Conservation (phyloP, 2,329 filamentous ascomycete genomes). For the Didymosphaeria variabile region DNA sequence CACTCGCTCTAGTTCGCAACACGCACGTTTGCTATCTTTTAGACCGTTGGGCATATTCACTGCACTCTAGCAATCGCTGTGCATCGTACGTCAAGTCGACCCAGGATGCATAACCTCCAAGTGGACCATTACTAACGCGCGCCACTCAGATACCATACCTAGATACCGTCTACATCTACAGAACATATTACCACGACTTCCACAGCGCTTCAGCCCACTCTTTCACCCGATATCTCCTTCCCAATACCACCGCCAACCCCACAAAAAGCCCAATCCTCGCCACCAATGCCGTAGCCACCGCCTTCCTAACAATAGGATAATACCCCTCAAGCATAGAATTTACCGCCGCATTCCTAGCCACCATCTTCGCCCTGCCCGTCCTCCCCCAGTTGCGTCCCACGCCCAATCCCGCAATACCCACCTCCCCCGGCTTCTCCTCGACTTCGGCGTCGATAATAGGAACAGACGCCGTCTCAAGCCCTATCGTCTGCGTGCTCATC, state of each 20-base stretch:
- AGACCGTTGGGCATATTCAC: not conserved
- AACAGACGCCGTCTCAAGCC: conserved; percentile 33
- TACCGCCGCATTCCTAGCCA: conserved; percentile 52
- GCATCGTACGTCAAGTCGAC: not conserved
- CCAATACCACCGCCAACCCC: conserved; percentile 31
- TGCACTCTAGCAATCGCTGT: not conserved
- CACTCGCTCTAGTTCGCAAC: not conserved
- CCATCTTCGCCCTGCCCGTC: conserved; percentile 47
- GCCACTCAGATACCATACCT: not conserved
- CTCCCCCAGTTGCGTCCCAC: conserved; percentile 52
- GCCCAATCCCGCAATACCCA: conserved; percentile 56
- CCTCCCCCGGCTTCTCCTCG: conserved; percentile 50
- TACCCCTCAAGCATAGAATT: conserved; percentile 62
- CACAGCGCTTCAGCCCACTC: not conserved
- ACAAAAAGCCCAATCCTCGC: conserved; percentile 44
- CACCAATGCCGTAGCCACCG: conserved; percentile 55
- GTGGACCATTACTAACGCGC: not conserved
- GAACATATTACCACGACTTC: not conserved
- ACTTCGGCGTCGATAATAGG: conserved; percentile 25
- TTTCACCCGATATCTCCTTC: conserved; percentile 27
- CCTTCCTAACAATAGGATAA: conserved; percentile 59
- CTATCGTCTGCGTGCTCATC: conserved; percentile 30
- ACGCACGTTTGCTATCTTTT: not conserved
- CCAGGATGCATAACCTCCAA: not conserved
- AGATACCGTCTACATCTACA: not conserved